phyloP scores from a whole-genome alignment of 106 monocot species.

The Dendrobium huoshanense region DNA sequence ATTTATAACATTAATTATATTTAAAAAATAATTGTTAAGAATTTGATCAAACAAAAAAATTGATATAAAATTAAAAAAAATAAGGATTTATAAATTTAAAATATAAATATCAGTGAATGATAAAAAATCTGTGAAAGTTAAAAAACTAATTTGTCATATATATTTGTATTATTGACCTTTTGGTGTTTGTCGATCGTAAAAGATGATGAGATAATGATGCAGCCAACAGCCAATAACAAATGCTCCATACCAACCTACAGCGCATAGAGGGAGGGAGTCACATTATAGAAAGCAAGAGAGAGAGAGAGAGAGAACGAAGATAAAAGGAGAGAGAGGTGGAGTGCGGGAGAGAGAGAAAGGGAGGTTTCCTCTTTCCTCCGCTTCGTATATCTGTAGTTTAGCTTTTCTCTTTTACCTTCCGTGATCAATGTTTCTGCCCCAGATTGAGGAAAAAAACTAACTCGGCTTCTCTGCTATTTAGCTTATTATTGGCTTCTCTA shows the following conservation, averaged over 20 bases:
- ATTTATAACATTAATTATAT: no score
- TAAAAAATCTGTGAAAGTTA: no score
- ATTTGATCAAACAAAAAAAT: no score
- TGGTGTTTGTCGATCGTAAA: neutral
- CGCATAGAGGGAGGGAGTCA: slow-evolving; percentile 1
- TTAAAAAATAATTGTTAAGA: no score
- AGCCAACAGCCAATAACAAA: slow-evolving; percentile 27
- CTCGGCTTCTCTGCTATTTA: slow-evolving; percentile 13
- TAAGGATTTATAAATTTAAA: no score
- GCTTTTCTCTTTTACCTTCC: slow-evolving; percentile 2
- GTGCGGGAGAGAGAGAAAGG: slow-evolving; percentile 8
- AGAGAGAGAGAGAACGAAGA: neutral
- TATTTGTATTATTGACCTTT: no score
- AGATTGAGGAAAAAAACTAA: slow-evolving; percentile 27
- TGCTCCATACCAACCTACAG: slow-evolving; percentile 31
- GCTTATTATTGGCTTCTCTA: slow-evolving; percentile 10
- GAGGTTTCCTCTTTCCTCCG: neutral
- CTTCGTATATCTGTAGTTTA: slow-evolving; percentile 1
- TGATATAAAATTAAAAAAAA: no score
- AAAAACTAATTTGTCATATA: no score
- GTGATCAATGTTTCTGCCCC: slow-evolving; percentile 34
- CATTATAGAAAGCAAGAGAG: neutral
- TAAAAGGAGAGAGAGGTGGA: slow-evolving; percentile 5
- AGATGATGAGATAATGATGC: slow-evolving; percentile 55
- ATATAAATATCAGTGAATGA: no score